phyloP scores from a whole-genome alignment of 2,329 filamentous ascomycete genomes.

The Nakataea oryzae region DNA sequence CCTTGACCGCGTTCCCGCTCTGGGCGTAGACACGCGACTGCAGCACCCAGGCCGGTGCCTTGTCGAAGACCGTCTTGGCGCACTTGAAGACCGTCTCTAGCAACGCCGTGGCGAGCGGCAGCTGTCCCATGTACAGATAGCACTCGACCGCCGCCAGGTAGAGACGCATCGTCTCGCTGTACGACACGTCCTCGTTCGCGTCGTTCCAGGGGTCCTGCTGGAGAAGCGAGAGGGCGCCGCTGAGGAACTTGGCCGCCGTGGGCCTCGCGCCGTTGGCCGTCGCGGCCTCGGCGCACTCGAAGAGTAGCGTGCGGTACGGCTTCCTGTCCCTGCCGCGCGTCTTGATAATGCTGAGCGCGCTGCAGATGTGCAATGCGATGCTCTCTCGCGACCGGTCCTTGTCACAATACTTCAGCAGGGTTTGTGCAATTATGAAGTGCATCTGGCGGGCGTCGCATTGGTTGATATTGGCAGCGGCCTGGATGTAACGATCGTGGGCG shows the following conservation, averaged over 20 bases:
- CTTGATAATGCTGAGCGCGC: conserved; percentile 66
- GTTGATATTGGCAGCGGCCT: conserved; percentile 59
- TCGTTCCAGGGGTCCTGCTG: conserved; percentile 72
- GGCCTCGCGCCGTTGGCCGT: conserved; percentile 73
- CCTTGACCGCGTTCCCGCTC: conserved; percentile 57
- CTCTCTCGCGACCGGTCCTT: conserved; percentile 58
- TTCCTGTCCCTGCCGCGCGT: conserved; percentile 46
- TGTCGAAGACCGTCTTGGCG: conserved; percentile 65
- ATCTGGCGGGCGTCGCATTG: conserved; percentile 65
- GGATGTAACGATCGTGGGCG: conserved; percentile 77
- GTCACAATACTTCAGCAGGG: conserved; percentile 61
- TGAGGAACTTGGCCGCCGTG: conserved; percentile 75
- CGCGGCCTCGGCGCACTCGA: conserved; percentile 67
- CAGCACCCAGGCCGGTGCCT: conserved; percentile 73
- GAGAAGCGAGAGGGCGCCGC: conserved; percentile 65
- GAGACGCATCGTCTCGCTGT: conserved; percentile 75
- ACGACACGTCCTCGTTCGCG: conserved; percentile 59
- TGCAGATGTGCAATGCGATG: conserved; percentile 72
- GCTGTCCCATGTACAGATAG: conserved; percentile 67
- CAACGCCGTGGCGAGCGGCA: conserved; percentile 55
- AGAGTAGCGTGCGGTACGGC: conserved; percentile 65
- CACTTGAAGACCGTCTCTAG: conserved; percentile 60
- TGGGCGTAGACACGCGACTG: conserved; percentile 71
- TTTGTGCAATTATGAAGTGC: conserved; percentile 83
- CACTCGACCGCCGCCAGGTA: conserved; percentile 75